phyloP scores from a whole-genome alignment of 2,329 filamentous ascomycete genomes.

The Botryotinia calthae region DNA sequence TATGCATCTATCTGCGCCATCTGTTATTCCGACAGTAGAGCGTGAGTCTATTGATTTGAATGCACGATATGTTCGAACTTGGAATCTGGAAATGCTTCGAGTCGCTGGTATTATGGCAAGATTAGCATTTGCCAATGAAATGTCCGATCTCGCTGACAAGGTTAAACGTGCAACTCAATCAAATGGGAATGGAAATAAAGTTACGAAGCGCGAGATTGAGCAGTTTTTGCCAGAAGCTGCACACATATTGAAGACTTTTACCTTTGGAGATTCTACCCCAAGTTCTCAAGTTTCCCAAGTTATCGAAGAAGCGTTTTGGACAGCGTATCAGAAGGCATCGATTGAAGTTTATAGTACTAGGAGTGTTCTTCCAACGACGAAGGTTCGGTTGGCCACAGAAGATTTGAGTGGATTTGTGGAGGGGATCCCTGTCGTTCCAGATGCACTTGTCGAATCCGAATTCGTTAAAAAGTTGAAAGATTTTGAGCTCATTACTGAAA shows the following conservation, averaged over 20 bases:
- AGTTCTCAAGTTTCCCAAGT: constrained; percentile 78
- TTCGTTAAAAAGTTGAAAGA: constrained; percentile 81
- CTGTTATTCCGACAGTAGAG: constrained; percentile 95
- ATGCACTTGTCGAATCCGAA: constrained; percentile 66
- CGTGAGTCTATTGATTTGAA: constrained; percentile 96
- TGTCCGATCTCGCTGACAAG: constrained; percentile 68
- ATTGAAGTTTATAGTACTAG: constrained; percentile 87
- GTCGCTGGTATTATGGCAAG: constrained; percentile 87
- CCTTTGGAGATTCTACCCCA: constrained; percentile 85
- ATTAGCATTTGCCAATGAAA: constrained; percentile 84
- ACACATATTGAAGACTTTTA: constrained; percentile 83
- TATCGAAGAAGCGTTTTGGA: constrained; percentile 97
- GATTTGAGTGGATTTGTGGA: constrained; percentile 72
- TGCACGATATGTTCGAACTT: constrained; percentile 87
- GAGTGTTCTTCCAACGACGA: constrained; percentile 79
- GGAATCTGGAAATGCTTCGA: constrained; percentile 92
- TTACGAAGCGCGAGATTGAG: constrained; percentile 61
- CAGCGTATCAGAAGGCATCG: constrained; percentile 73
- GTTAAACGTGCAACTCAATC: constrained; percentile 48
- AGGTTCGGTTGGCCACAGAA: constrained; percentile 73
- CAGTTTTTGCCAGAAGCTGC: constrained; percentile 74
- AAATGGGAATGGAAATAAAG: constrained; percentile 46
- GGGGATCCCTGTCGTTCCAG: constrained; percentile 81
- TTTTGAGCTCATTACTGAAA: constrained; percentile 81
- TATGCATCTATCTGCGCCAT: constrained; percentile 92